These are phyloP conservation scores for Crepidotus variabilis DNA, from an alignment of 768 basidiomycete species.

Conservation along the genomic window DNA sequence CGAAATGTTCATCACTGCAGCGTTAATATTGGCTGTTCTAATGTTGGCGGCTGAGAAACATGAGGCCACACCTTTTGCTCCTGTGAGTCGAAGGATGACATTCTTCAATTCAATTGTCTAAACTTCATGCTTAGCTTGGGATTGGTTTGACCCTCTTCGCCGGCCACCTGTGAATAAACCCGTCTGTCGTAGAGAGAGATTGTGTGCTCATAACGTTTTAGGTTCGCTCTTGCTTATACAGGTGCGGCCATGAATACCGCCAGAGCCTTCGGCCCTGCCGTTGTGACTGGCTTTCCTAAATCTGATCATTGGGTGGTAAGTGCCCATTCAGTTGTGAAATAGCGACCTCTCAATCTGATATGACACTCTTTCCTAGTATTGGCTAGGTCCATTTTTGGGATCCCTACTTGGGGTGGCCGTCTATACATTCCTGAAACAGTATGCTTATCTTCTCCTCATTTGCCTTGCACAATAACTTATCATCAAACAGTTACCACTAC, in stretches of 20 bases:
- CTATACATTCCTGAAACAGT: constrained; percentile 55
- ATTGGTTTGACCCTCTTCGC: constrained; percentile 65
- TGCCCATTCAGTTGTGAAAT: not conserved
- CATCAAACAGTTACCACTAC: constrained; percentile 38
- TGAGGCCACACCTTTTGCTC: constrained; percentile 60
- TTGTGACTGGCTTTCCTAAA: constrained; percentile 54
- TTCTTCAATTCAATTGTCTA: not conserved
- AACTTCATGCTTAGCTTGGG: constrained; percentile 40
- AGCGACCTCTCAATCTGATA: not conserved
- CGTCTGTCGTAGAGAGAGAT: not conserved
- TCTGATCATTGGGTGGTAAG: constrained; percentile 60
- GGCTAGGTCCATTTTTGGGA: constrained; percentile 69
- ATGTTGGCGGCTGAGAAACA: constrained; percentile 76
- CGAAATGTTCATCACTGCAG: constrained; percentile 66
- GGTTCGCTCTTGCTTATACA: constrained; percentile 59
- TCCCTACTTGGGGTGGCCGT: constrained; percentile 54
- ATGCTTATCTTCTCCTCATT: constrained; percentile 10
- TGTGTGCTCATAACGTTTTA: constrained; percentile 17
- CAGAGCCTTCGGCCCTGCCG: constrained; percentile 67
- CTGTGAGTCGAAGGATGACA: constrained; percentile 32
- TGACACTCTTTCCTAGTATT: constrained; percentile 41
- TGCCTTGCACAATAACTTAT: not conserved
- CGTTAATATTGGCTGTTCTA: constrained; percentile 58
- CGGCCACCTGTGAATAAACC: constrained; percentile 47
- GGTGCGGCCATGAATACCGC: constrained; percentile 70